Percentiles rank a stretch among this genome's conserved stretches.
Evolutionary conservation across 2,329 filamentous ascomycete genomes (phyloP).

Genomic region (Hansfordia pulvinata): DNA sequence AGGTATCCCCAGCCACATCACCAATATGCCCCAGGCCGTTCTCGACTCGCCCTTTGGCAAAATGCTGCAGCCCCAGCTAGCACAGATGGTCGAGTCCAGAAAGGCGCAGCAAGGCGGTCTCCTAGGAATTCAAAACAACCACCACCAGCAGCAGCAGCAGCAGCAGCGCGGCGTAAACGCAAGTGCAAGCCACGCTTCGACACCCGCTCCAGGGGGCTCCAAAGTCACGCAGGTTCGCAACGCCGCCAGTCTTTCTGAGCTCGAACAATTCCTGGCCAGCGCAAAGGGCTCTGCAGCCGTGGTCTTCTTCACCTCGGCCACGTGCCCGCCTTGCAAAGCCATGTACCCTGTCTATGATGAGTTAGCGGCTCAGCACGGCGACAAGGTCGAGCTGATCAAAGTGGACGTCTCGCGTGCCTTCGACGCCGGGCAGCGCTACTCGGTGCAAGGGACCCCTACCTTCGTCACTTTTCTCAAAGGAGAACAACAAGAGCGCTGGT

Average conservation of each 20-base stretch:
- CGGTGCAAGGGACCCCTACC: constrained; percentile 68
- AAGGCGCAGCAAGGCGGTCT: constrained; percentile 35
- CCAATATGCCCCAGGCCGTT: constrained; percentile 72
- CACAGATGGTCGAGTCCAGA: constrained; percentile 34
- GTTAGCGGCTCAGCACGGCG: constrained; percentile 58
- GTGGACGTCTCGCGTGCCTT: constrained; percentile 61
- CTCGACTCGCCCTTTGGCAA: constrained; percentile 77
- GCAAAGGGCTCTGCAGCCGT: constrained; percentile 59
- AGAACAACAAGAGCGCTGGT: constrained; percentile 66
- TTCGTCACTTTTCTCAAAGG: constrained; percentile 77
- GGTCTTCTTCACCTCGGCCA: constrained; percentile 86
- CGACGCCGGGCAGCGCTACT: constrained; percentile 50
- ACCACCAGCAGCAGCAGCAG: constrained; percentile 14
- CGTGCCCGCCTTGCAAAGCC: constrained; percentile 71
- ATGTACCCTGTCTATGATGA: constrained; percentile 74
- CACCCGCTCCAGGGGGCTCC: too few species aligned
- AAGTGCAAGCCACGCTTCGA: constrained; percentile 6
- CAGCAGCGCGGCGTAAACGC: constrained; percentile 5
- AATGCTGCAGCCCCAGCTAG: constrained; percentile 66
- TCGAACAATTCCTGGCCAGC: constrained; percentile 44
- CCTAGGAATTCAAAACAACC: constrained; percentile 31
- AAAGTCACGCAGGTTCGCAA: constrained; percentile 46
- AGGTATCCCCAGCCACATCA: constrained; percentile 79
- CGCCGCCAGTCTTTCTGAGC: constrained; percentile 41
- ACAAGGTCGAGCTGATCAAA: constrained; percentile 63